phyloP scores from a whole-genome alignment of 768 basidiomycete genomes.

The Mycena chlorophos region DNA sequence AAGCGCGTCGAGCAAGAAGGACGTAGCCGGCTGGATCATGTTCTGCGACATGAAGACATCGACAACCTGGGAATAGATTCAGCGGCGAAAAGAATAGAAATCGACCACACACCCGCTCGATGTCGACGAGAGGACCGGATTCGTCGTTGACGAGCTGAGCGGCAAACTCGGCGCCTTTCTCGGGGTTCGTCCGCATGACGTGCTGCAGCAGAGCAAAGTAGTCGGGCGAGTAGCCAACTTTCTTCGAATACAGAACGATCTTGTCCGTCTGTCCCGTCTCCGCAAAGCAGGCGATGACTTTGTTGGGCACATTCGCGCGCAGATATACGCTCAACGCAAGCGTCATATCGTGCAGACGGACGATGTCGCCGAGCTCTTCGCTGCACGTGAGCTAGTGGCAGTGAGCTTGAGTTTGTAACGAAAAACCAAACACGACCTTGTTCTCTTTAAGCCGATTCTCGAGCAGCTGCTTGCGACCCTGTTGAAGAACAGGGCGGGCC shows the following conservation, averaged over 20 bases:
- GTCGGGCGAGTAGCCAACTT: constrained; percentile 93
- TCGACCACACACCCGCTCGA: constrained; percentile 61
- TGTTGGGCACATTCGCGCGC: constrained; percentile 96
- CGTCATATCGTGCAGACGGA: constrained; percentile 92
- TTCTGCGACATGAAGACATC: constrained; percentile 99
- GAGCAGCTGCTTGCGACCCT: constrained; percentile 93
- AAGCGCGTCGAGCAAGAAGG: constrained; percentile 93
- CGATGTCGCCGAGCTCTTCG: constrained; percentile 97
- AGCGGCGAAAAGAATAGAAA: background rate
- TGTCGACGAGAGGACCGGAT: constrained; percentile 84
- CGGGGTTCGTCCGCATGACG: constrained; percentile 92
- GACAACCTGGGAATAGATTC: constrained; percentile 45
- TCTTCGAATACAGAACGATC: constrained; percentile 96
- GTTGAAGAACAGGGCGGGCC: constrained; percentile 91
- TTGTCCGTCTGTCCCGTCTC: constrained; percentile 99
- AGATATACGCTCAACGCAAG: constrained; percentile 97
- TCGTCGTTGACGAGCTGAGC: constrained; percentile 92
- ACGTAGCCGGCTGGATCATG: constrained; percentile 99
- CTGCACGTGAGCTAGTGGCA: constrained; percentile 95
- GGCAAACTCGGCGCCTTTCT: constrained; percentile 99
- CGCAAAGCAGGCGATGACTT: constrained; percentile 98
- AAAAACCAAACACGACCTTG: constrained; percentile 56
- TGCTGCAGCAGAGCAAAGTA: constrained; percentile 92
- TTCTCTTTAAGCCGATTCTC: constrained; percentile 99
- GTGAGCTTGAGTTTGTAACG: background rate